A percentile compares a stretch with the other conserved stretches of the same genome.
phyloP scores from a whole-genome alignment of 345 rosid species.

The Hypericum androsaemum region DNA sequence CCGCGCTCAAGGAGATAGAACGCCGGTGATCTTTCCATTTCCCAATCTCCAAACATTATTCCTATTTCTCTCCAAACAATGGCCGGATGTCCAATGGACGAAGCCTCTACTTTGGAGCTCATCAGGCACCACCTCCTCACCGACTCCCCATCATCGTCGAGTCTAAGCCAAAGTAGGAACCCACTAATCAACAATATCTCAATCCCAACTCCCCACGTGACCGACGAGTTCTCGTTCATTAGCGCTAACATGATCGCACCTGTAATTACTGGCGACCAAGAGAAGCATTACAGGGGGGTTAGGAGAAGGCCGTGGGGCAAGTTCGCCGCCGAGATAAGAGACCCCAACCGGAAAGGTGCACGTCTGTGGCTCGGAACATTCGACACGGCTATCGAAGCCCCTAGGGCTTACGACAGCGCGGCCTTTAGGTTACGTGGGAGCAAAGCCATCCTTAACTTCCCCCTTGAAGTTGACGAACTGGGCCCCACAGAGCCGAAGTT shows the following conservation, averaged over 20 bases:
- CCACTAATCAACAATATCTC: conserved; percentile 40
- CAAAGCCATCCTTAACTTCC: conserved; percentile 85
- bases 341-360: conserved; percentile 74
- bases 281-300: conserved; percentile 59
- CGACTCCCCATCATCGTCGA: conserved; percentile 29
- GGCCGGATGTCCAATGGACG: conserved; percentile 25
- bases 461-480: conserved; percentile 40
- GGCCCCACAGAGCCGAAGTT: not conserved
- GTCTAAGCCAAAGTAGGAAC: conserved; percentile 46
- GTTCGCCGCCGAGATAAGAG: conserved; percentile 85
- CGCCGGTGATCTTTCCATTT: not conserved
- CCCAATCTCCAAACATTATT: not conserved
- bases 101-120: conserved; percentile 40
- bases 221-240: too few species aligned
- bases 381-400: conserved; percentile 74
- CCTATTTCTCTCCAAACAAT: not conserved
- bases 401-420: conserved; percentile 78
- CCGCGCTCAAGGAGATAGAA: too few species aligned
- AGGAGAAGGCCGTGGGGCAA: conserved; percentile 88
- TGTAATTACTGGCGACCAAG: conserved; percentile 1
- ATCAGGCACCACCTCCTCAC: conserved; percentile 56
- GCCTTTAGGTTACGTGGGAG: conserved; percentile 79
- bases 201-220: conserved; percentile 22
- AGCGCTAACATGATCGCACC: too few species aligned
- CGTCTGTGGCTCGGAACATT: conserved; percentile 92